Conservation (phyloP, 768 basidiomycete species). For the Leucogyrophana mollusca region DNA sequence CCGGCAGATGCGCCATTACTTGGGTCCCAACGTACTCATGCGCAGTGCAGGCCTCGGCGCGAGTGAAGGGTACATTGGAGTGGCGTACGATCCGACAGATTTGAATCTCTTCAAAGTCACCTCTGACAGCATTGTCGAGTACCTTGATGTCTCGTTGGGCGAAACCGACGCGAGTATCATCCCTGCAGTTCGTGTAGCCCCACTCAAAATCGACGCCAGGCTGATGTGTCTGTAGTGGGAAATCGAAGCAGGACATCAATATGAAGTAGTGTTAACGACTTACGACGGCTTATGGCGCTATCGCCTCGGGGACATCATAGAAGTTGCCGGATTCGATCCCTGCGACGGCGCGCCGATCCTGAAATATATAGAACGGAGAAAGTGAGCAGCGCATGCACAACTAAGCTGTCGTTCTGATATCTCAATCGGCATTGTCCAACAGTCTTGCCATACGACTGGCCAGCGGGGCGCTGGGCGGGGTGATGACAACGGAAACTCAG, state of each 20-base stretch:
- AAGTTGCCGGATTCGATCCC: constrained; percentile 7
- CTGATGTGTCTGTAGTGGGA: constrained; percentile 10
- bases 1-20: constrained; percentile 2
- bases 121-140: constrained; percentile 7
- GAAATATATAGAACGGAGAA: constrained; percentile 4
- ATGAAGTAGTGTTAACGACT: constrained; percentile 18
- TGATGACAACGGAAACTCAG: constrained; percentile 11
- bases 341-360: constrained; percentile 7
- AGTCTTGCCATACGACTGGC: neutral
- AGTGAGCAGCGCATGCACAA: neutral
- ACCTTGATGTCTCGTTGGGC: constrained; percentile 1
- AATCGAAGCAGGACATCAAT: constrained; percentile 11
- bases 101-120: constrained; percentile 7
- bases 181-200: constrained; percentile 1
- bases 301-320: constrained; percentile 2
- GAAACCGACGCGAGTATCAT: neutral
- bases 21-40: constrained; percentile 4
- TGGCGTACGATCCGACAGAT: constrained; percentile 1
- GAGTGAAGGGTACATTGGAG: constrained; percentile 2
- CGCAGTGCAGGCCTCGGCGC: neutral
- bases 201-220: neutral
- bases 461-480: neutral
- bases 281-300: constrained; percentile 12
- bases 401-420: neutral
- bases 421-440: neutral